Evolutionary conservation across 164 flowering plant genomes (phyloP).

Genomic region (Litsea cubeba): DNA sequence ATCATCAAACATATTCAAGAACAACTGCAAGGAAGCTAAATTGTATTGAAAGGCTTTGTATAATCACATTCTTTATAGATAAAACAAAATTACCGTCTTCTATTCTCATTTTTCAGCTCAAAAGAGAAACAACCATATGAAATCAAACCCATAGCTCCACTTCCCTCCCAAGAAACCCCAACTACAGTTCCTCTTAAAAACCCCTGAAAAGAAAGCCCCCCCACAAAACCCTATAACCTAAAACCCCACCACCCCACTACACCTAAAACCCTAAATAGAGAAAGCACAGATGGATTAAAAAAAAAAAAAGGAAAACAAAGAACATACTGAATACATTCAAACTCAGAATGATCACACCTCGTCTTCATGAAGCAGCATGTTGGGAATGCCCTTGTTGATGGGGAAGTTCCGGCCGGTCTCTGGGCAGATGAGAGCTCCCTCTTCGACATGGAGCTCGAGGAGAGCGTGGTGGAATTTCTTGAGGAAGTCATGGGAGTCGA

Average conservation of each 20-base stretch:
- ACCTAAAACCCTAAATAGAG: background rate
- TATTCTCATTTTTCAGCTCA: background rate
- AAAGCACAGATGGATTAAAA: background rate
- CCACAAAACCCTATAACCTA: background rate
- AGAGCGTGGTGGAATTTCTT: constrained; percentile 77
- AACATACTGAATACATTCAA: background rate
- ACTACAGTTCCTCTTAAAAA: background rate
- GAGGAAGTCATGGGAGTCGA: constrained; percentile 61
- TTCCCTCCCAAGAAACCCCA: background rate
- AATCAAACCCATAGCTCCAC: too few species aligned
- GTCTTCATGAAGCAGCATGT: constrained; percentile 94
- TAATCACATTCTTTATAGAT: too few species aligned
- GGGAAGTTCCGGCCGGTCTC: constrained; percentile 75
- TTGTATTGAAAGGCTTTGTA: too few species aligned
- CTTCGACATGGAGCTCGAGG: constrained; percentile 62
- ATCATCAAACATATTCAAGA: too few species aligned
- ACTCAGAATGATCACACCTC: constrained; percentile 39
- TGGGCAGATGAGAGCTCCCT: constrained; percentile 85
- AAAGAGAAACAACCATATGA: background rate
- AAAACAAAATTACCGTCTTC: too few species aligned
- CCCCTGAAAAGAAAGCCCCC: background rate
- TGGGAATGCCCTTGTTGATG: constrained; percentile 84
- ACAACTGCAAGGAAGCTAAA: too few species aligned
- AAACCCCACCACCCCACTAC: too few species aligned
- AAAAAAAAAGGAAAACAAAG: background rate